Conservation (phyloP, 371 early-diverging fungal genomes). For the Entomophthora muscae region DNA sequence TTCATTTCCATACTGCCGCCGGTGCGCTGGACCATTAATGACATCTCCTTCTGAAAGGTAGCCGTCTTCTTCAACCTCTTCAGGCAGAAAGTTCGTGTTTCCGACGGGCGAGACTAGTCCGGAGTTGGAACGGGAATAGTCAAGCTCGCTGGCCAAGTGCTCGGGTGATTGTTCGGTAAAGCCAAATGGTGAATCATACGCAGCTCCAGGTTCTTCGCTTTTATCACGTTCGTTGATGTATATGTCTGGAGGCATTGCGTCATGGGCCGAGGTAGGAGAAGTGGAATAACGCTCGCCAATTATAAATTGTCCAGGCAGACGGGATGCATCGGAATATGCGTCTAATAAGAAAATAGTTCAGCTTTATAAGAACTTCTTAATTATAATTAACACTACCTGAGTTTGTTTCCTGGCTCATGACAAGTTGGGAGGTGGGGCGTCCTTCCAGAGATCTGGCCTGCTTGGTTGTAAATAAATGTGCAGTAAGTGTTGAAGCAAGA, state of each 20-base stretch:
- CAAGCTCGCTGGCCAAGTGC: too few species aligned
- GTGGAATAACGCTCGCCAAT: neutral
- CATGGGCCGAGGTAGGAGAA: neutral
- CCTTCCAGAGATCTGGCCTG: neutral
- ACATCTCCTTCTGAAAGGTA: constrained; percentile 1
- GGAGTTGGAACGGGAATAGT: neutral
- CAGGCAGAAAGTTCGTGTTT: too few species aligned
- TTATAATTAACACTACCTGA: too few species aligned
- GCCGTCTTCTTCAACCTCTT: neutral
- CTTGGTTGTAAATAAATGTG: neutral
- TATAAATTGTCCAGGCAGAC: too few species aligned
- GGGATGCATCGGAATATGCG: too few species aligned
- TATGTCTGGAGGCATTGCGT: neutral
- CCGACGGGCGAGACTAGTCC: too few species aligned
- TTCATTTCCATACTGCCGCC: neutral
- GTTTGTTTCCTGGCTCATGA: neutral
- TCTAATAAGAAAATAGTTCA: neutral
- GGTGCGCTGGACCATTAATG: neutral
- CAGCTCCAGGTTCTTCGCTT: too few species aligned
- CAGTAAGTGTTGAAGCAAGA: neutral
- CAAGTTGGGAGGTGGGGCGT: neutral
- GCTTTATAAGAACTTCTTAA: too few species aligned
- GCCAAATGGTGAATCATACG: neutral
- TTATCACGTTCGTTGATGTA: neutral
- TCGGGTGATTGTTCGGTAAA: neutral